These are phyloP conservation scores for Rhodamnia argentea DNA, from an alignment of 345 rosid genomes.

Conservation along the genomic window DNA sequence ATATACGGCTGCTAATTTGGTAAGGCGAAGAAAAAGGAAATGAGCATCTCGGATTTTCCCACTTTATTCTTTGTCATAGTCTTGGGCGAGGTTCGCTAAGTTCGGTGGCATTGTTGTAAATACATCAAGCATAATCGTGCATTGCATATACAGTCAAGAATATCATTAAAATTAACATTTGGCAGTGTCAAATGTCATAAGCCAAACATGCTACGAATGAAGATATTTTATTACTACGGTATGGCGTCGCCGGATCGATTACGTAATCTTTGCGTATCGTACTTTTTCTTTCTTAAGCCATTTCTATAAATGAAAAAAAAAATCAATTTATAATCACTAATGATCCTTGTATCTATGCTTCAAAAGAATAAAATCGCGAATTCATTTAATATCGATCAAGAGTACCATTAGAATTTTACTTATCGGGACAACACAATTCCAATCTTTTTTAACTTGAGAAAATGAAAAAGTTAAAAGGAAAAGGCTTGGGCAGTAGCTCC, in stretches of 20 bases:
- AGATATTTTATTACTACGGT: neutral
- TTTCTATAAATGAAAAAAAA: neutral
- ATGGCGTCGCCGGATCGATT: neutral
- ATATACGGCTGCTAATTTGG: neutral
- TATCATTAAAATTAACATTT: too few relatives aligned
- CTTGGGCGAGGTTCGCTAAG: neutral
- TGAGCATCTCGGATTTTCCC: neutral
- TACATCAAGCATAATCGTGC: too few relatives aligned
- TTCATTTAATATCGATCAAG: fast-evolving
- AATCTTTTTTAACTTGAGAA: neutral
- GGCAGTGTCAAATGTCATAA: neutral
- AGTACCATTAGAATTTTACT: neutral
- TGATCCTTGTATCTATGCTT: neutral
- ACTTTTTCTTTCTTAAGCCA: too few relatives aligned
- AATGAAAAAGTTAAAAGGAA: too few relatives aligned
- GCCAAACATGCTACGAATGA: neutral
- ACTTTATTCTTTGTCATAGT: neutral
- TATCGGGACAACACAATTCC: neutral
- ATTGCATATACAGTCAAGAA: too few relatives aligned
- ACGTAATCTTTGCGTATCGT: neutral
- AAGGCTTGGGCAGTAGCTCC: neutral
- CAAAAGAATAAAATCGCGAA: neutral
- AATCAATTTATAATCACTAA: neutral
- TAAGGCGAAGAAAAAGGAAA: neutral
- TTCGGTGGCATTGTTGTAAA: too few relatives aligned